These are phyloP conservation scores for Adansonia madagascariensis DNA, from an alignment of 441 rosid genomes.

Conservation along the genomic window DNA sequence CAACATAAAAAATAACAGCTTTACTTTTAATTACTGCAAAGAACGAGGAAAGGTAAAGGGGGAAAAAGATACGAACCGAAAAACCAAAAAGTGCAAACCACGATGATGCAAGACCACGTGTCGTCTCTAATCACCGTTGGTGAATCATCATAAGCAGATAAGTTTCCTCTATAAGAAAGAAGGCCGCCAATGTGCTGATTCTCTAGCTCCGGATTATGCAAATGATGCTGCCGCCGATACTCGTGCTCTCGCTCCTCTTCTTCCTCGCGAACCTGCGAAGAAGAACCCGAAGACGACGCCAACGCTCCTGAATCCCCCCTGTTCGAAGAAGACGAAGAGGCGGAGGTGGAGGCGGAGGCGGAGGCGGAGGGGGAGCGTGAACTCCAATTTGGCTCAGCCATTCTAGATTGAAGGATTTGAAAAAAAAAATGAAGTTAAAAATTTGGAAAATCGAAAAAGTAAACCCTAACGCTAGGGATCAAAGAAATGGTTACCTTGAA, in stretches of 20 bases:
- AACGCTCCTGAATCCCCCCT: slow-evolving; percentile 34
- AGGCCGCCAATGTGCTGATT: slow-evolving; percentile 42
- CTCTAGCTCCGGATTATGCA: slow-evolving; percentile 48
- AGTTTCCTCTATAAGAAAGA: slow-evolving; percentile 46
- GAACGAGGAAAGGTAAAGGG: background rate
- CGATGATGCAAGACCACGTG: slow-evolving; percentile 86
- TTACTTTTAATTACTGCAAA: background rate
- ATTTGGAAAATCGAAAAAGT: background rate
- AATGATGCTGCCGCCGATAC: slow-evolving; percentile 28
- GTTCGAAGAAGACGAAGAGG: slow-evolving; percentile 33
- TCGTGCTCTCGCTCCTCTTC: slow-evolving; percentile 33
- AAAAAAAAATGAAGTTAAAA: background rate
- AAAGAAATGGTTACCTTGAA: slow-evolving; percentile 34
- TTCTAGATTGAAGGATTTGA: slow-evolving; percentile 29
- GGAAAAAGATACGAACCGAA: slow-evolving; percentile 53
- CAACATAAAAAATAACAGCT: background rate
- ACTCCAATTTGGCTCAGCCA: slow-evolving; percentile 54
- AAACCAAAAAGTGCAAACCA: slow-evolving; percentile 63
- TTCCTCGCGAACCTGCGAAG: slow-evolving; percentile 53
- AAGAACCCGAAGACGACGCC: slow-evolving; percentile 35
- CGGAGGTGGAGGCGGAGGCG: slow-evolving; percentile 26
- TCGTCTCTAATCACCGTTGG: slow-evolving; percentile 53
- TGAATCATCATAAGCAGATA: slow-evolving; percentile 37
- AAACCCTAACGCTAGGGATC: slow-evolving; percentile 22
- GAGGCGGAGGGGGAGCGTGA: slow-evolving; percentile 35